Evolutionary conservation across 129 eudicot genomes (phyloP).

Genomic region (Logfia minima): DNA sequence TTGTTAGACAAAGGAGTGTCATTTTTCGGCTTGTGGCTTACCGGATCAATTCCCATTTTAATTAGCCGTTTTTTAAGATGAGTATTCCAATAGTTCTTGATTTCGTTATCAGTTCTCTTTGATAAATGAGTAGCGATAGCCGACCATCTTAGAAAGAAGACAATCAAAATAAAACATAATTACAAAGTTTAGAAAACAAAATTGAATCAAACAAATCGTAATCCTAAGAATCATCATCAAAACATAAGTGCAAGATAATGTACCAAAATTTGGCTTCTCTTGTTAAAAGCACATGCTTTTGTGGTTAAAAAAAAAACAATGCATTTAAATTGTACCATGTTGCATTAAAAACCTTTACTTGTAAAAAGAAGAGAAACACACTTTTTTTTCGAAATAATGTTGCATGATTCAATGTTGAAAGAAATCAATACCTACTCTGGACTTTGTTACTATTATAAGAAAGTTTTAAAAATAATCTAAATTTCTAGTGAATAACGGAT

Average conservation of each 20-base stretch:
- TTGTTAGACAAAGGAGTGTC: conserved; percentile 43
- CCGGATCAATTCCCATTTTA: conserved; percentile 79
- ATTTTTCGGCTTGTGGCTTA: conserved; percentile 70
- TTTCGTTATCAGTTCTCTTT: conserved; percentile 70
- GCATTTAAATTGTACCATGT: not conserved
- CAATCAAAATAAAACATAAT: conserved; percentile 11
- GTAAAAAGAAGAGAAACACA: not conserved
- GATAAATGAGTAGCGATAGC: conserved; percentile 77
- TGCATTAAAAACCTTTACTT: not conserved
- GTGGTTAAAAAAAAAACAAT: not conserved
- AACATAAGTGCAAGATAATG: conserved; percentile 15
- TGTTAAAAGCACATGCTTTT: conserved; percentile 2
- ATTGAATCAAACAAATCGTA: not conserved
- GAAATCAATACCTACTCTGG: not conserved
- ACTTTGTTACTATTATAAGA: not conserved
- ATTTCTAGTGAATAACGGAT: not conserved
- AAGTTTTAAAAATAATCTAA: not conserved
- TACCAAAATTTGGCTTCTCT: conserved; percentile 5
- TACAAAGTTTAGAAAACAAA: no score
- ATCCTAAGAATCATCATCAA: conserved; percentile 27
- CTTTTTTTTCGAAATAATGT: not conserved
- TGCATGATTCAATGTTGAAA: not conserved
- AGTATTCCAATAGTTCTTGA: conserved; percentile 76
- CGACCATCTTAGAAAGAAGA: conserved; percentile 60
- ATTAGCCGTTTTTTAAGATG: conserved; percentile 63